Percentiles rank a stretch among this genome's conserved stretches.
Conservation (phyloP, 306 rosid genomes). For the Datisca glomerata region DNA sequence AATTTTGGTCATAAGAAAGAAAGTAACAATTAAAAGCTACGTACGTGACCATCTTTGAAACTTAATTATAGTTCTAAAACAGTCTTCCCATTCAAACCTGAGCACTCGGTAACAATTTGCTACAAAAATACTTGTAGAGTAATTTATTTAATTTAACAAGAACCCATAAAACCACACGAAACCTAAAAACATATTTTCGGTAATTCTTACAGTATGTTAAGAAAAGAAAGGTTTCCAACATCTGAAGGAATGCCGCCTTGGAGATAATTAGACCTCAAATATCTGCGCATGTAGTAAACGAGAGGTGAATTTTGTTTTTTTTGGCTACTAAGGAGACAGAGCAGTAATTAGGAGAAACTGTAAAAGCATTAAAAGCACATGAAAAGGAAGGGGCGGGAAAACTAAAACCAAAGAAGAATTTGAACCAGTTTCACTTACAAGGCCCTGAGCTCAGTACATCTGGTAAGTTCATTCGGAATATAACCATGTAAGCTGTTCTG, state of each 20-base stretch:
- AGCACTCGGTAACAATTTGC: too few relatives aligned
- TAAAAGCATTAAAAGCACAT: too few relatives aligned
- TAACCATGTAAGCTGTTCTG: constrained; percentile 87
- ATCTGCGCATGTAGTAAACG: constrained; percentile 36
- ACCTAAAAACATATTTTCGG: too few relatives aligned
- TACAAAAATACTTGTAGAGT: neutral
- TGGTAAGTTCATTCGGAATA: constrained; percentile 75
- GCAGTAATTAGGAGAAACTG: too few relatives aligned
- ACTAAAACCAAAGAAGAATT: neutral
- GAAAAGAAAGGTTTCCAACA: constrained; percentile 80
- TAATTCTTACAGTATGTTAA: constrained; percentile 79
- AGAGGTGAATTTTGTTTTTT: too few relatives aligned
- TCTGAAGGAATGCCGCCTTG: constrained; percentile 85
- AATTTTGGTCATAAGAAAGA: constrained; percentile 9
- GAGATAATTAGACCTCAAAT: constrained; percentile 85
- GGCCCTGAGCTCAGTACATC: constrained; percentile 84
- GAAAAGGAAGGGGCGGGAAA: neutral
- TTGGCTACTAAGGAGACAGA: too few relatives aligned
- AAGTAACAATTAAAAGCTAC: neutral
- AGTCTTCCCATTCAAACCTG: too few relatives aligned
- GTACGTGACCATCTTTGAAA: too few relatives aligned
- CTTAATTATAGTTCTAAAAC: too few relatives aligned
- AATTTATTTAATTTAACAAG: too few relatives aligned
- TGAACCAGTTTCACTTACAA: constrained; percentile 38
- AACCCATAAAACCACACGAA: too few relatives aligned